Conservation (phyloP, 1,139 yeast species). For the Candida sanyaensis region DNA sequence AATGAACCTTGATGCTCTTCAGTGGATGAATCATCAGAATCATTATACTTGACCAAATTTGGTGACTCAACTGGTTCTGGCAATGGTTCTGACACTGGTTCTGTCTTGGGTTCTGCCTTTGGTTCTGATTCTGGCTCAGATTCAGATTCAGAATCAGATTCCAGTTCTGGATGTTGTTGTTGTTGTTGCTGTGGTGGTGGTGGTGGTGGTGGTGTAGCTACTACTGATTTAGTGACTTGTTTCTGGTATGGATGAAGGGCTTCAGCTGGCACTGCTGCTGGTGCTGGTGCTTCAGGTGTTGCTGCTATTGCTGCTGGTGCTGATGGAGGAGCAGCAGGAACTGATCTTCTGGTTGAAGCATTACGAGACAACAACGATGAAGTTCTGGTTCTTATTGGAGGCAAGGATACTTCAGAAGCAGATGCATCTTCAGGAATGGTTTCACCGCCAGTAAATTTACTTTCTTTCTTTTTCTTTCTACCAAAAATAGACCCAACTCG, state of each 20-base stretch:
- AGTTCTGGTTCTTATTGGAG: conserved; percentile 14
- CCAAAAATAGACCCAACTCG: conserved; percentile 85
- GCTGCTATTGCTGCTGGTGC: neutral
- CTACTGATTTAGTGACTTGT: conserved; percentile 4
- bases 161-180: no score
- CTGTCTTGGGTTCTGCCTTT: no score
- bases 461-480: conserved; percentile 52
- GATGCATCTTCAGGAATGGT: conserved; percentile 40
- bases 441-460: conserved; percentile 21
- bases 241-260: conserved; percentile 3
- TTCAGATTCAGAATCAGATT: no score
- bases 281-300: conserved; percentile 3
- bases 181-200: neutral
- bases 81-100: no score
- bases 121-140: no score
- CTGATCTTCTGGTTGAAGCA: conserved; percentile 13
- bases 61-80: conserved; percentile 22
- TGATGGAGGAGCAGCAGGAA: conserved; percentile 1
- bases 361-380: conserved; percentile 12
- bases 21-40: conserved; percentile 18
- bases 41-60: conserved; percentile 27
- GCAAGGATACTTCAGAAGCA: conserved; percentile 24
- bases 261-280: no score
- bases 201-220: neutral
- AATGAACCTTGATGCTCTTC: conserved; percentile 28